These are phyloP conservation scores for Isoetes taiwanensis DNA, from an alignment of 75 land plant genomes.

Conservation along the genomic window DNA sequence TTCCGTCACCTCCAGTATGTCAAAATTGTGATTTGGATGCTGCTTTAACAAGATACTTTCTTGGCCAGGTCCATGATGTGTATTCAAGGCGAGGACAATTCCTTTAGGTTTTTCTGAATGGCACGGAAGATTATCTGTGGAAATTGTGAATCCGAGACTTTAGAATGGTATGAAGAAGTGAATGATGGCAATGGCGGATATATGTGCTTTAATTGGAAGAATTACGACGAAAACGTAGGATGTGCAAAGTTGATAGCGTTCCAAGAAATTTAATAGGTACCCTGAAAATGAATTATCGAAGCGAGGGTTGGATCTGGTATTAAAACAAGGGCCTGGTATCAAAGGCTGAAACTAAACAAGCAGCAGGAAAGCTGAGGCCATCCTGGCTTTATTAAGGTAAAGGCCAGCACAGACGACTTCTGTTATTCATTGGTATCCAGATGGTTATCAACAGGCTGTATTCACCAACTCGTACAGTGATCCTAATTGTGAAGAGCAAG, in stretches of 20 bases:
- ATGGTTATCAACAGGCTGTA: neutral
- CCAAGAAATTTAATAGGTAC: neutral
- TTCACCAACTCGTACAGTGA: slow-evolving; percentile 60
- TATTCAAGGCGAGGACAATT: no score
- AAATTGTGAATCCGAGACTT: neutral
- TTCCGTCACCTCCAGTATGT: no score
- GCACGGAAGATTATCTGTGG: no score
- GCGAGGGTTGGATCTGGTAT: neutral
- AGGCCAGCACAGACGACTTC: neutral
- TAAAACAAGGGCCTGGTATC: neutral
- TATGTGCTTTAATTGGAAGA: neutral
- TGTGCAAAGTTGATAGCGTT: neutral
- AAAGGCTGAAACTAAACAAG: neutral
- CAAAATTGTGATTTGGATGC: no score
- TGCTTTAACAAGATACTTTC: no score
- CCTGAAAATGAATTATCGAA: neutral
- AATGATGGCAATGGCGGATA: neutral
- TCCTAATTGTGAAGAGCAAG: slow-evolving; percentile 61
- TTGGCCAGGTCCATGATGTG: no score
- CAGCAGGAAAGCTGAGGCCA: slow-evolving; percentile 42
- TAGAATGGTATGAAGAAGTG: neutral
- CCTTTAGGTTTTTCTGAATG: no score
- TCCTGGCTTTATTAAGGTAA: slow-evolving; percentile 60
- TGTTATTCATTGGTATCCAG: neutral
- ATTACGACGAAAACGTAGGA: neutral